These are phyloP conservation scores for Jamesozyma hellenica DNA, from an alignment of 805 yeast genomes.

Conservation along the genomic window DNA sequence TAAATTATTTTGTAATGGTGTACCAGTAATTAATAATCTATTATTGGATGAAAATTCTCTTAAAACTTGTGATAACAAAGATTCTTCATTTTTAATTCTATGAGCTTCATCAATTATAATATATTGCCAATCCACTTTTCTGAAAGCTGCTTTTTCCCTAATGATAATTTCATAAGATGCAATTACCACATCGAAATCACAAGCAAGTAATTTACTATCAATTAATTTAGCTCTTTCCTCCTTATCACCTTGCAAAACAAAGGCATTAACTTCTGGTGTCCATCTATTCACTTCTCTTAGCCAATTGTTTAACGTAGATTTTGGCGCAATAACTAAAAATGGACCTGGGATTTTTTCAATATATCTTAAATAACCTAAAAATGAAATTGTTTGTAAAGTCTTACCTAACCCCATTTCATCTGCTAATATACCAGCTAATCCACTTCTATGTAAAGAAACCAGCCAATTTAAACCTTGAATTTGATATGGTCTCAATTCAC, in stretches of 20 bases:
- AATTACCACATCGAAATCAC: constrained; percentile 63
- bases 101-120: constrained; percentile 75
- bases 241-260: constrained; percentile 67
- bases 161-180: constrained; percentile 72
- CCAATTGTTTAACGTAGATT: constrained; percentile 77
- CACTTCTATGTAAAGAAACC: constrained; percentile 54
- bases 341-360: constrained; percentile 56
- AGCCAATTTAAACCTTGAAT: constrained; percentile 77
- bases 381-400: constrained; percentile 70
- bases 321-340: constrained; percentile 66
- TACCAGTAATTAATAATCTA: constrained; percentile 68
- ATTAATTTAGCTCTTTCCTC: constrained; percentile 51
- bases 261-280: constrained; percentile 69
- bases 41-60: constrained; percentile 62
- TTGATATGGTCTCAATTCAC: constrained; percentile 62
- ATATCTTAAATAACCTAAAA: constrained; percentile 61
- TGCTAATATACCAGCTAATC: constrained; percentile 66
- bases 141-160: constrained; percentile 57
- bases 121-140: constrained; percentile 65
- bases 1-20: constrained; percentile 70
- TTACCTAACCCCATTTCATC: constrained; percentile 86
- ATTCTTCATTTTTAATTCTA: constrained; percentile 69
- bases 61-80: constrained; percentile 61
- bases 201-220: constrained; percentile 38
- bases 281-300: constrained; percentile 63